These are phyloP conservation scores for Hymenoscyphus linearis DNA, from an alignment of 2,329 filamentous ascomycete species.

Conservation along the genomic window DNA sequence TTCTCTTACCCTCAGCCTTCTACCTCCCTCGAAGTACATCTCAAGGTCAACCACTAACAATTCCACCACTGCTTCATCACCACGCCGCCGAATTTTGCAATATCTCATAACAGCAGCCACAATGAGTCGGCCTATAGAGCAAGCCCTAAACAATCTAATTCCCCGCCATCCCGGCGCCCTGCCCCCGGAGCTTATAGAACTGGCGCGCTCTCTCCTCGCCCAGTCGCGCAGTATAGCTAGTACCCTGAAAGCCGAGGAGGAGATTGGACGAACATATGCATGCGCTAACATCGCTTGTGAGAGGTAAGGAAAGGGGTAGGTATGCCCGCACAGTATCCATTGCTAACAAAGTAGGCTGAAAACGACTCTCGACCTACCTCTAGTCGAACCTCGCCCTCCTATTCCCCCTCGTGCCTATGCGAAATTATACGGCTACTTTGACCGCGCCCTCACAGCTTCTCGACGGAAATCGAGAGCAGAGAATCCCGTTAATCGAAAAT, in stretches of 20 bases:
- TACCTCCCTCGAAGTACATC: too few species aligned
- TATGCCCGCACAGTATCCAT: not conserved
- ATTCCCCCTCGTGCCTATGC: constrained; percentile 77
- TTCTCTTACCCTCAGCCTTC: not conserved
- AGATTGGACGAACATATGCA: constrained; percentile 77
- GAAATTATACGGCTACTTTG: constrained; percentile 75
- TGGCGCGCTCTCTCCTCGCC: constrained; percentile 68
- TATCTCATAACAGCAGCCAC: not conserved
- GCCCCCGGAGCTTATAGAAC: constrained; percentile 63
- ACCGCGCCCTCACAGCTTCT: constrained; percentile 55
- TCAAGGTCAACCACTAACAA: not conserved
- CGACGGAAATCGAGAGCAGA: constrained; percentile 9
- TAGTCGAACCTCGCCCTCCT: constrained; percentile 69
- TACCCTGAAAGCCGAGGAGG: constrained; percentile 77
- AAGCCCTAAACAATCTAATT: constrained; percentile 66
- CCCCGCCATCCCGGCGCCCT: constrained; percentile 65
- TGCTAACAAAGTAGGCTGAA: constrained; percentile 56
- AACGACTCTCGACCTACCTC: constrained; percentile 68
- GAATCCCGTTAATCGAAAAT: constrained; percentile 20
- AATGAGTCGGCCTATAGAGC: constrained; percentile 73
- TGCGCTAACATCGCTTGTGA: constrained; percentile 90
- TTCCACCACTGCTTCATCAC: not conserved
- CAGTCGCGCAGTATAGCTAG: constrained; percentile 75
- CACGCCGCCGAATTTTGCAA: not conserved
- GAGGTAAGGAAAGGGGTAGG: constrained; percentile 44